Conservation (phyloP, 192 early-diverging fungal species). For the Umbelopsis isabellina region DNA sequence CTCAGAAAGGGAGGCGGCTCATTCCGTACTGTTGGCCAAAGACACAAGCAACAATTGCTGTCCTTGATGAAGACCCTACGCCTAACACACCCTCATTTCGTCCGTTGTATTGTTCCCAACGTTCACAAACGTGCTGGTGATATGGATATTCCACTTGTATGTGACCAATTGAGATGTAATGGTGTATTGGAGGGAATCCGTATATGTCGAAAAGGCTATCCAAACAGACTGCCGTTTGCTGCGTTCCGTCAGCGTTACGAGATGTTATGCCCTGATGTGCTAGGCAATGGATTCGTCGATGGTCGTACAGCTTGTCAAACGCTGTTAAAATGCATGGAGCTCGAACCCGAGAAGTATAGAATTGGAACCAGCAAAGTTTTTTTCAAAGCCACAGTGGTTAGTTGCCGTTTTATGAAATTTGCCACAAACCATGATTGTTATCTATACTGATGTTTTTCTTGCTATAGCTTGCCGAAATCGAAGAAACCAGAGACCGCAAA, state of each 20-base stretch:
- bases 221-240: constrained; percentile 88
- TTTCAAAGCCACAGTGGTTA: constrained; percentile 91
- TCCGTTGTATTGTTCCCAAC: constrained; percentile 97
- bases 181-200: constrained; percentile 98
- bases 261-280: constrained; percentile 78
- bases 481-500: constrained; percentile 86
- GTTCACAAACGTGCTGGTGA: constrained; percentile 85
- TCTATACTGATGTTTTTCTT: background rate
- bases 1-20: constrained; percentile 75
- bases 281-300: constrained; percentile 88
- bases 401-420: constrained; percentile 23
- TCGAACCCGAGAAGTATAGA: constrained; percentile 83
- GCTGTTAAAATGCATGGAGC: constrained; percentile 72
- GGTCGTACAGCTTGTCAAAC: constrained; percentile 82
- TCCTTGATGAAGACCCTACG: constrained; percentile 90
- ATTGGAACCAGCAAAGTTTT: constrained; percentile 96
- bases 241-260: constrained; percentile 96
- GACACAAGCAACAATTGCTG: constrained; percentile 93
- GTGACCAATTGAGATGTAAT: constrained; percentile 95
- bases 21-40: constrained; percentile 92
- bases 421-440: background rate
- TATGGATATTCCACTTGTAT: constrained; percentile 81
- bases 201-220: constrained; percentile 94
- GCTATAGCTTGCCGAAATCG: constrained; percentile 82
- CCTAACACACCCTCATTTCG: constrained; percentile 95